phyloP scores from a whole-genome alignment of 306 rosid species.

The Prunus persica region Prunus_persica_NCBIv2 NC_034013.1:5052001-5052500 shows the following conservation, averaged over 20 bases:
- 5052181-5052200: not conserved
- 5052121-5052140: not conserved
- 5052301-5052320: slow-evolving; percentile 56
- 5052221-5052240: slow-evolving; percentile 26
- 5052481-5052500: not conserved
- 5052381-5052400: slow-evolving; percentile 52
- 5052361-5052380: slow-evolving; percentile 44
- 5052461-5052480: slow-evolving; percentile 31
- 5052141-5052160: not conserved
- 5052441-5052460: slow-evolving; percentile 53
- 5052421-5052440: slow-evolving; percentile 49
- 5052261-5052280: slow-evolving; percentile 49
- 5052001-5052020: slow-evolving; percentile 48
- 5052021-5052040: slow-evolving; percentile 52
- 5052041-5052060: slow-evolving; percentile 12
- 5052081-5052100: not conserved
- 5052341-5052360: slow-evolving; percentile 49
- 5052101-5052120: not conserved
- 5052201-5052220: not conserved
- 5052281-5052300: slow-evolving; percentile 51
- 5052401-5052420: slow-evolving; percentile 49
- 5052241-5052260: slow-evolving; percentile 54
- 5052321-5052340: slow-evolving; percentile 62
- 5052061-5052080: not conserved
- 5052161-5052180: not conserved